Base-by-base conservation (phyloP, 108 stramenopile genomes). In the Cyclotella distinguenda region DNA sequence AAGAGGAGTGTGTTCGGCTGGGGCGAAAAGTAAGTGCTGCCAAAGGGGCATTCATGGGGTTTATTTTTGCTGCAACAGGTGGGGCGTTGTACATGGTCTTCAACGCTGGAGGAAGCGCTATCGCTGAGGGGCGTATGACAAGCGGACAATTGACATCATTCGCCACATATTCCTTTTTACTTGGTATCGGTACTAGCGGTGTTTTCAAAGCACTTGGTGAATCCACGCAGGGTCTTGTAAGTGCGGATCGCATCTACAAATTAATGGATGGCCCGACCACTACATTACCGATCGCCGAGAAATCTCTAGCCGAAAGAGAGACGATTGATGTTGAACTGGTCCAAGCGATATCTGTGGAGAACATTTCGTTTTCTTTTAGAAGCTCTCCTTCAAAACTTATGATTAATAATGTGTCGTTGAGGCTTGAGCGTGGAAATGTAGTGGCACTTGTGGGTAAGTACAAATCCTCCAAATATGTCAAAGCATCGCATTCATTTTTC, bases 371-470 rank as follows among this genome's bases (percentile, higher is more conserved):
- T 77, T 52, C 87, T 12, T 95, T 89, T 59, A 68, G 61, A 35
- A 67, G 81, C 19, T 46, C 67, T 18, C 57, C 82, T 16, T 66
- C 68, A 45, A 75, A 64, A 30, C 6, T 45, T 5, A 88, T 94
- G 13, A 65, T 99, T 15, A 52, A 77, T 7, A 66, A 84, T 70
- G 60, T 97, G 18, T 82, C 86, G 11, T 60, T 99, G 15, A 35
- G 53, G 23, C 66, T 98, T 12, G 49, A 69, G 28, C 66, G 91
- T 8, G 95, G 96, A 21, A 69, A 89, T 31, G 87, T 94, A 46
- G 78, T 96, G 19, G 97, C 95, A 1, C 48, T 99, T 22, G 89
- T 94, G 2, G 99, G 99, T 52, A 52, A 30, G 51, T 52, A 31
- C 1, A 12, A 21, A n/a, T n/a, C n/a, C n/a, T n/a, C n/a, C n/a